Base-by-base conservation (phyloP, 805 yeast species). In the Ogataea chonburiensis region DNA sequence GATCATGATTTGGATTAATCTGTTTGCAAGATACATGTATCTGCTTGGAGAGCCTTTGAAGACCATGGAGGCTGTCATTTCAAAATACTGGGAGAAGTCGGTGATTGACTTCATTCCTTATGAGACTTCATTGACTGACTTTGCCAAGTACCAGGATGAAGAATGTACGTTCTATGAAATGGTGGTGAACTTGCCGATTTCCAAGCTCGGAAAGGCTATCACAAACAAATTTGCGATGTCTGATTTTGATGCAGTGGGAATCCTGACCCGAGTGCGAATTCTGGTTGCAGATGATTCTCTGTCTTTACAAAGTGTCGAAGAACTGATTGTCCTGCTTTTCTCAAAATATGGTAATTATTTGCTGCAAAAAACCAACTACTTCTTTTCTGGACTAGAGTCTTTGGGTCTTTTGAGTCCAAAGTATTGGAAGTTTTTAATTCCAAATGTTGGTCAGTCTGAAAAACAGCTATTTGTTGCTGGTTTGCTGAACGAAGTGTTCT, bases 11-110 rank as follows among this genome's bases (percentile, higher is more conserved):
- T 84, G 89, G 87, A 36, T 84, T 1, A 51, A 64, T 7, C 47
- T 70, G 2, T 70, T 76, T 26, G 46, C 73, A 22, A 66, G 73
- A 46, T 71, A 70, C 32, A 54, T 77, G 45, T 55, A 64, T 3
- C 56, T 79, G 5, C 53, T 73, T 14, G 94, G 94, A 7, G 95
- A 86, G 53, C 70, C 80, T 5, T 37, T 56, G 37, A 43, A 35
- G 1, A 28, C 43, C 5, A 52, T 61, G 48, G 42, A 39, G 13
- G 11, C 15, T 3, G 32, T 43, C 22, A 11, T 50, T 5, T 21
- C 22, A 8, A 48, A 44, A 24, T 50, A 42, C 35, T 46, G 48
- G 47, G 38, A 33, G 3, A 20, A 34, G 4, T 24, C 37, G n/a
- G 30, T 38, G 1, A 11, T 43, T 8, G 29, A 31, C 10, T 42